These are phyloP conservation scores for Climacium dendroides DNA, from an alignment of 225 moss, liverwort and hornwort genomes.

Conservation along the genomic window DNA sequence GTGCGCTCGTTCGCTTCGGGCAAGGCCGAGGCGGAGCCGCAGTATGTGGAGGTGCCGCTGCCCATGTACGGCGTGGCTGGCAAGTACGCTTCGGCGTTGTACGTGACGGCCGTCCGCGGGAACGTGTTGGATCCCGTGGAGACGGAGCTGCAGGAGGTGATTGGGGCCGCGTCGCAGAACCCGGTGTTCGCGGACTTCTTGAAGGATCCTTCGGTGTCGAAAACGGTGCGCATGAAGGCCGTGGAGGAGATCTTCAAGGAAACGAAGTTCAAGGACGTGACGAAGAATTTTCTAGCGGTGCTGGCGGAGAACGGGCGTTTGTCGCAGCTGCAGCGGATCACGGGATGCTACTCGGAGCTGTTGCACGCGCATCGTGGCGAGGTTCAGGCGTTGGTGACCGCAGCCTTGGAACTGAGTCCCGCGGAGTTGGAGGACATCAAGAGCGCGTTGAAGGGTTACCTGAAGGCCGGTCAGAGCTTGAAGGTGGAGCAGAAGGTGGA, in stretches of 20 bases:
- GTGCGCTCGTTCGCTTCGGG: constrained; percentile 4
- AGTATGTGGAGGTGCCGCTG: constrained; percentile 52
- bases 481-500: constrained; percentile 88
- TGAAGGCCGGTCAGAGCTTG: constrained; percentile 65
- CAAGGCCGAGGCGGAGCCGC: neutral
- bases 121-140: constrained; percentile 78
- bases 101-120: constrained; percentile 57
- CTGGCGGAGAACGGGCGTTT: constrained; percentile 90
- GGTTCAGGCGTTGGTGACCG: constrained; percentile 71
- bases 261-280: constrained; percentile 53
- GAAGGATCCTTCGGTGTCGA: constrained; percentile 78
- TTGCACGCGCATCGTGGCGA: constrained; percentile 79
- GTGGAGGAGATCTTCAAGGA: constrained; percentile 68
- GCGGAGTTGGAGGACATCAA: constrained; percentile 73
- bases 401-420: constrained; percentile 65
- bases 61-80: constrained; percentile 86
- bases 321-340: constrained; percentile 53
- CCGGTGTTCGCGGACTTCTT: constrained; percentile 61
- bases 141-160: constrained; percentile 62
- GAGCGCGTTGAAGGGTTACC: constrained; percentile 62
- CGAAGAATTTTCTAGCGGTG: constrained; percentile 82
- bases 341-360: constrained; percentile 61
- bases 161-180: constrained; percentile 37
- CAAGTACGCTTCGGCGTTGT: constrained; percentile 84
- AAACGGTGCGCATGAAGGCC: constrained; percentile 58